Percentiles rank a stretch among this genome's conserved stretches.
phyloP scores from a whole-genome alignment of 371 early-diverging fungal genomes.

The Syncephalastrum sp. region DNA sequence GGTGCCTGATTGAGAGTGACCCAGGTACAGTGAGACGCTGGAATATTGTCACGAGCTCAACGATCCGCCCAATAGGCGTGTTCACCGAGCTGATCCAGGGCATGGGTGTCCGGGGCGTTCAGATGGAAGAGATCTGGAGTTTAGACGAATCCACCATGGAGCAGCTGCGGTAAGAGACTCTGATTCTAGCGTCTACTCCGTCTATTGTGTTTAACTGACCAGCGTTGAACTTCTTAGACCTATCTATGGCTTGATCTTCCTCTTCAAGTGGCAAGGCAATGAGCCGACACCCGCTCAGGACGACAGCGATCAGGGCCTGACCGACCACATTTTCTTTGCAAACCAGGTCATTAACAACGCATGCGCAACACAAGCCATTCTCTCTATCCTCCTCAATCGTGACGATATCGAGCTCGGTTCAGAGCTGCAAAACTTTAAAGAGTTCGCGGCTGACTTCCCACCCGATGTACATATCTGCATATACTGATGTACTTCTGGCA shows the following conservation, averaged over 20 bases:
- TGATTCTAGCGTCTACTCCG: neutral
- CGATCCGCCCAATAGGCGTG: constrained; percentile 55
- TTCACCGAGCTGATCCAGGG: constrained; percentile 86
- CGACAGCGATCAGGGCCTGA: constrained; percentile 28
- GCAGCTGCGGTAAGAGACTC: constrained; percentile 55
- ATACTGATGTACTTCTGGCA: neutral
- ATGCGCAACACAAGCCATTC: constrained; percentile 93
- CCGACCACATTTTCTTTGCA: constrained; percentile 71
- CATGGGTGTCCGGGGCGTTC: constrained; percentile 82
- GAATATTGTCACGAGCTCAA: too few relatives aligned
- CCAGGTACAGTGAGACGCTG: constrained; percentile 54
- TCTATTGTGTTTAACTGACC: too few relatives aligned
- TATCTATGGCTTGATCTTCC: constrained; percentile 83
- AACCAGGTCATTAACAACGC: constrained; percentile 81
- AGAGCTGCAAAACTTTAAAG: constrained; percentile 73
- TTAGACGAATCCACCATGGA: constrained; percentile 63
- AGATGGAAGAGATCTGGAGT: constrained; percentile 83
- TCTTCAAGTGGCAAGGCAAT: constrained; percentile 83
- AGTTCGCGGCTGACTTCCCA: constrained; percentile 75
- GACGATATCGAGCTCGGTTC: constrained; percentile 71
- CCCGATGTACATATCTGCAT: constrained; percentile 61
- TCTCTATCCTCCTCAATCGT: constrained; percentile 82
- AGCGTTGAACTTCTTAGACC: constrained; percentile 38
- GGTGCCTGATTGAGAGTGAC: constrained; percentile 91
- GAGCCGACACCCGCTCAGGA: constrained; percentile 26